Conservation (phyloP, 306 rosid species). For the Cicer judaicum region DNA sequence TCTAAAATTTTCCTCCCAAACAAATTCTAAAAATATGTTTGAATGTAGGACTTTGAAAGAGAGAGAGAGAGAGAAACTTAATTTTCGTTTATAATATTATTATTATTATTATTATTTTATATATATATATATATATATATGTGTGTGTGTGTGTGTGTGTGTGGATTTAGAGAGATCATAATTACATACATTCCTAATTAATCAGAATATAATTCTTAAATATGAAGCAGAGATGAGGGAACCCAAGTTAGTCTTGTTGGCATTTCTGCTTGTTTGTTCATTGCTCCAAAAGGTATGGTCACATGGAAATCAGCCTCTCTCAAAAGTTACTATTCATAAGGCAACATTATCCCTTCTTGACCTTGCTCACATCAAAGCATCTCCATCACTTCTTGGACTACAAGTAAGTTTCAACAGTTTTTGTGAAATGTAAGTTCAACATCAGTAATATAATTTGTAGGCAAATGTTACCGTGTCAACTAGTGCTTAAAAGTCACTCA, state of each 20-base stretch:
- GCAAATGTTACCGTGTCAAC: too few species aligned
- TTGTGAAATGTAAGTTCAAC: not conserved
- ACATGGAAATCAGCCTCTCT: slow-evolving; percentile 76
- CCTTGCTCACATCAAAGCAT: slow-evolving; percentile 62
- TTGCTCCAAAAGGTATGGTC: slow-evolving; percentile 51
- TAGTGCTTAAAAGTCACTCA: too few species aligned
- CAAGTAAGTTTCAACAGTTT: slow-evolving; percentile 53
- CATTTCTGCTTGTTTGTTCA: slow-evolving; percentile 51
- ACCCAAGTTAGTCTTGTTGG: slow-evolving; percentile 48
- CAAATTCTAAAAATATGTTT: too few species aligned
- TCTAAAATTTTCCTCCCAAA: too few species aligned
- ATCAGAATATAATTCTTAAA: slow-evolving; percentile 15
- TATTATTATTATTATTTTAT: too few species aligned
- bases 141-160: too few species aligned
- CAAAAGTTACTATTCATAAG: slow-evolving; percentile 62
- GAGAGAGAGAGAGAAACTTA: too few species aligned
- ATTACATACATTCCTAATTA: not conserved
- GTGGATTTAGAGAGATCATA: too few species aligned
- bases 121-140: too few species aligned
- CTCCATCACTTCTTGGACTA: slow-evolving; percentile 65
- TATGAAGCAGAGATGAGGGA: slow-evolving; percentile 46
- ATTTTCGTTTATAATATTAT: too few species aligned
- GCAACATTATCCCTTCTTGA: slow-evolving; percentile 59
- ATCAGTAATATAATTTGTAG: not conserved
- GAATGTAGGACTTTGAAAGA: too few species aligned